Base-by-base conservation (phyloP, 768 basidiomycete species). In the Suillus subalutaceus region DNA sequence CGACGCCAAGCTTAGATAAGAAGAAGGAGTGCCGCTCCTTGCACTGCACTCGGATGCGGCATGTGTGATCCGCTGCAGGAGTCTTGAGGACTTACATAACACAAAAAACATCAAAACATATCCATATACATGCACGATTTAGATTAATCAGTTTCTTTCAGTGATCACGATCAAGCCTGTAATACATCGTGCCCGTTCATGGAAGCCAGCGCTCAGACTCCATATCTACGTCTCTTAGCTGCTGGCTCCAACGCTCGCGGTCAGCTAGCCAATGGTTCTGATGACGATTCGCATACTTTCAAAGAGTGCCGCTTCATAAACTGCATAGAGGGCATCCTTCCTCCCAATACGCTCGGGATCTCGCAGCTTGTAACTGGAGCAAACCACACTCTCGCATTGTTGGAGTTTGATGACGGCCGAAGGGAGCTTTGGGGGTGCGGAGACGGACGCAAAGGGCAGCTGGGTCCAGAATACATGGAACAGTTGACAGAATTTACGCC, bases 381-480 rank as follows among this genome's bases (percentile, higher is more conserved):
- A 3, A 94, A 93, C 68, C 95, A 97, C 72, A 90, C 94, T 0
- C 75, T 97, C 0, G 73, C 88, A 8, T 82, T 97, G 15, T 74
- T 92, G 16, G 72, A 76, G n/a, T 79, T 81, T 65, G 37, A 62
- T 9, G 66, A 68, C n/a, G 74, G 73, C 15, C 68, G 60, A 1
- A 73, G 68, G 15, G 82, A 86, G 62, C 74, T 96, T 6, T 93
- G 92, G 87, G 93, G 88, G 0, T 86, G 86, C 64, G 96, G 96
- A 4, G 89, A 91, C 64, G 89, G 90, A 26, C 73, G 79, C 1
- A 79, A 76, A 61, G 92, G 93, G 0, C 96, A 97, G 70, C 85
- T 96, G 1, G 93, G 93, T 6, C 79, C 75, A 0, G 71, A 71
- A 8, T 81, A 80, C 62, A 70, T 65, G 52, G 30, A 4, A 38